A percentile compares a stretch with the other conserved stretches of the same genome.
Conservation (phyloP, 2,329 filamentous ascomycete species). For the Pseudocercospora cruenta region DNA sequence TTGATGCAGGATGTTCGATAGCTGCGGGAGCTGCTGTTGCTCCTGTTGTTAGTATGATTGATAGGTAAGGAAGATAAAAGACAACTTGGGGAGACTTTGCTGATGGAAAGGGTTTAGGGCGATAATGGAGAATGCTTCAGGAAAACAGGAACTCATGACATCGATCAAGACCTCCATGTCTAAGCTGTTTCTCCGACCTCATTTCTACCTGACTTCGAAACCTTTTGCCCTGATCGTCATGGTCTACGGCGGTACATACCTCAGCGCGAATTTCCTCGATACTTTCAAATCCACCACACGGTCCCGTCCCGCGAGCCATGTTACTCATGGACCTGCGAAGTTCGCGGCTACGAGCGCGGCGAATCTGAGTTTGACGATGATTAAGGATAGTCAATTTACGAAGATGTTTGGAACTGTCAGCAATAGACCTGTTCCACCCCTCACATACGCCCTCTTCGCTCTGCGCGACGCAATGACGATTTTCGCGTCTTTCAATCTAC, state of each 20-base stretch:
- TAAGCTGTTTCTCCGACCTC: constrained; percentile 63
- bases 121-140: constrained; percentile 82
- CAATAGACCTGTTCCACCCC: constrained; percentile 62
- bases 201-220: constrained; percentile 63
- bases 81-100: neutral
- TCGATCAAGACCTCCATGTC: constrained; percentile 64
- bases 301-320: constrained; percentile 59
- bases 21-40: constrained; percentile 76
- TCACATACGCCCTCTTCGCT: constrained; percentile 78
- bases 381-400: constrained; percentile 87
- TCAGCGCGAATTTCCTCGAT: constrained; percentile 86
- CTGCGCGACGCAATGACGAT: constrained; percentile 84
- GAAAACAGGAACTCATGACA: constrained; percentile 60
- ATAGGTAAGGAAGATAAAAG: constrained; percentile 61
- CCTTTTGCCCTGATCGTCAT: constrained; percentile 69
- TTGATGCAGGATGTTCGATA: constrained; percentile 70
- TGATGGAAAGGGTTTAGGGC: constrained; percentile 51
- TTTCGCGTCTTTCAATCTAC: constrained; percentile 90
- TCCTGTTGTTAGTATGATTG: constrained; percentile 84
- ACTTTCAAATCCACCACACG: constrained; percentile 70
- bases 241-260: constrained; percentile 86
- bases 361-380: constrained; percentile 83
- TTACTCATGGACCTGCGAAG: constrained; percentile 76
- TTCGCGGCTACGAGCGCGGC: constrained; percentile 79
- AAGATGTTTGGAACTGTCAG: constrained; percentile 72